Base-by-base conservation (phyloP, 1,284 basidiomycete species). In the Takashimella tepidaria region DNA sequence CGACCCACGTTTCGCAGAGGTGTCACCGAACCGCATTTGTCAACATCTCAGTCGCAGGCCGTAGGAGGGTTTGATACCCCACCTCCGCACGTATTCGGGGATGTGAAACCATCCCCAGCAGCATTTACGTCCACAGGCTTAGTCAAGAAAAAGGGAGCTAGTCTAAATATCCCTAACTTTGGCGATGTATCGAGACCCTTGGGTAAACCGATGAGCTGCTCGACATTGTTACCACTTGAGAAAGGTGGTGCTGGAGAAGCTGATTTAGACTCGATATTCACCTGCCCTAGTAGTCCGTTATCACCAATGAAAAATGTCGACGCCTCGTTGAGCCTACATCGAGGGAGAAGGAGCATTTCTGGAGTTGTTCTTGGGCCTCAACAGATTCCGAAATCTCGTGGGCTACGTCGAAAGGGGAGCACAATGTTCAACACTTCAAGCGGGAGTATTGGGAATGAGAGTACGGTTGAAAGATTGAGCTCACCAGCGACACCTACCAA, bases 81-180 rank as follows among this genome's bases (percentile, higher is more conserved):
- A 1, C 61, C 67, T 2, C 50, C 64, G 2, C 56, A 62, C 26
- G 53, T 72, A 1, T 75, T 76, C 45, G 66, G 58, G 5, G 65
- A 70, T 37, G 63, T 70, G 53, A 68, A 63, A 45, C 74, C 74
- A 2, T 72, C 70, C 19, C 73, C 74, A 0, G 69, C 71, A 1
- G 74, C 73, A 2, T 76, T 76, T 42, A 67, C 67, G 6, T 72
- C 71, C 8, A 69, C 71, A 1, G 74, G 74, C 0, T 54, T 76
- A 20, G 62, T 73, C 40, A 74, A 74, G 62, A 76, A 76, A 55
- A 65, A 64, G 26, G 70, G 70, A 3, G 64, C 60, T 1, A 55
- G 63, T 2, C 44, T 63, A 0, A 61, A 61, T 40, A 59, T 72
- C 4, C 69, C 71, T 1, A 60, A 55, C 16, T 71, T 73, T 51